Conservation (phyloP, 139 green algal genomes). For the Chlamydomonas applanata region DNA sequence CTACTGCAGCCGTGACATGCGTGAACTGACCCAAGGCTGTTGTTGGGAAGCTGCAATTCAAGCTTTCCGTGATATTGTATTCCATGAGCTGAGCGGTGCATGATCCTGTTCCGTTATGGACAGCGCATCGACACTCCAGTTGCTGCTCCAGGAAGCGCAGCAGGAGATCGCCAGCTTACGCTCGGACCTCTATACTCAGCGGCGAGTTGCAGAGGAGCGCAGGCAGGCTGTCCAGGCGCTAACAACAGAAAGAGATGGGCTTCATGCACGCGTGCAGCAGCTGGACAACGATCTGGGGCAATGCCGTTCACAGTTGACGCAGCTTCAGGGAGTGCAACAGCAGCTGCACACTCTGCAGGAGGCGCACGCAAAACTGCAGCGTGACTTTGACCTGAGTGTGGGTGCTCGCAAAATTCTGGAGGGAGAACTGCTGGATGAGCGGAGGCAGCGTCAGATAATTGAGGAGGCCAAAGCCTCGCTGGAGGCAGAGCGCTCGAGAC, state of each 20-base stretch:
- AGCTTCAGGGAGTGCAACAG: conserved; percentile 18
- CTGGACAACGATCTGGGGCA: background rate
- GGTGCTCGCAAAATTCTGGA: conserved; percentile 20
- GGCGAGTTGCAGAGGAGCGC: conserved; percentile 38
- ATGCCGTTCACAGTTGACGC: conserved; percentile 9
- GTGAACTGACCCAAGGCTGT: too few relatives aligned
- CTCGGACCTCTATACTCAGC: conserved; percentile 35
- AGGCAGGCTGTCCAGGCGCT: conserved; percentile 14
- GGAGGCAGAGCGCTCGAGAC: conserved; percentile 24
- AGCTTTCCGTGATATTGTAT: too few relatives aligned
- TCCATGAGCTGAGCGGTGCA: too few relatives aligned
- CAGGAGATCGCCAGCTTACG: conserved; percentile 39
- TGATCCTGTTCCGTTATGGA: too few relatives aligned
- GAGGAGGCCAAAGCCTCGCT: conserved; percentile 36
- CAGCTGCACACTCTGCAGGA: conserved; percentile 17
- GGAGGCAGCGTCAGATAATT: conserved; percentile 22
- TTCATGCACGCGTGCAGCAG: background rate
- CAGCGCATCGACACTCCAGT: too few relatives aligned
- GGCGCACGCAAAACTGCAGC: background rate
- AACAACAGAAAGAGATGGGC: background rate
- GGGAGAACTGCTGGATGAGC: conserved; percentile 31
- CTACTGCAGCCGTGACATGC: too few relatives aligned
- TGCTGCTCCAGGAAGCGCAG: conserved; percentile 45
- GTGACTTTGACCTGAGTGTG: conserved; percentile 19
- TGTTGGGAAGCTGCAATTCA: too few relatives aligned